Evolutionary conservation across 352 stramenopile species (phyloP).

Genomic region (Globisporangium canariense): DNA sequence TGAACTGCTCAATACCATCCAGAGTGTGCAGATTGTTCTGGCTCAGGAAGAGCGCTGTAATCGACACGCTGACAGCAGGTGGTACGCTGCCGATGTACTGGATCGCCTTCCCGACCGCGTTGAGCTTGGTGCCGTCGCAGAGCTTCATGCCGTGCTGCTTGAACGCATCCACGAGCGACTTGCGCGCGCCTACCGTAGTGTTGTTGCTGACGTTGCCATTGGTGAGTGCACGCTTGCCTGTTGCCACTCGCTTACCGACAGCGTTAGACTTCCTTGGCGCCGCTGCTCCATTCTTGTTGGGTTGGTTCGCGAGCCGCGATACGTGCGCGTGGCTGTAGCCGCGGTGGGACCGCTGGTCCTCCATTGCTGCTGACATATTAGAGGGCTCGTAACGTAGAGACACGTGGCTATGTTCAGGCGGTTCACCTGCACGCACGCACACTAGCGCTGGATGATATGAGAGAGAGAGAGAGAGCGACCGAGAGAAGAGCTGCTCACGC

Average conservation of each 20-base stretch:
- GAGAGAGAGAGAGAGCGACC: background rate
- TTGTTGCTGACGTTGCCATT: no score
- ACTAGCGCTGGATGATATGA: background rate
- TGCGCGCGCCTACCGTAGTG: slow-evolving; percentile 9
- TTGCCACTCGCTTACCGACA: background rate
- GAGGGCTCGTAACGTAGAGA: background rate
- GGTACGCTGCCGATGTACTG: slow-evolving; percentile 46
- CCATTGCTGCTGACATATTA: slow-evolving; percentile 1
- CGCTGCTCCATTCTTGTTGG: background rate
- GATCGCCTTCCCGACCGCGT: slow-evolving; percentile 60
- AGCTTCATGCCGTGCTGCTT: slow-evolving; percentile 67
- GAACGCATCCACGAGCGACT: slow-evolving; percentile 61
- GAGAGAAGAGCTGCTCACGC: background rate
- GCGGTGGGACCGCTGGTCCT: background rate
- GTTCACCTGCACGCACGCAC: background rate
- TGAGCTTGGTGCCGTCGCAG: slow-evolving; percentile 73
- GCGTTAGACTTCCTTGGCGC: background rate
- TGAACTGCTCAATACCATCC: slow-evolving; percentile 62
- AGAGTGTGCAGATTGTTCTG: slow-evolving; percentile 65
- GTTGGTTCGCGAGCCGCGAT: background rate
- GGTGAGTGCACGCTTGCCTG: background rate
- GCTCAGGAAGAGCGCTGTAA: slow-evolving; percentile 74
- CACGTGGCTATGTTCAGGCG: background rate
- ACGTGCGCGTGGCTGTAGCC: slow-evolving; percentile 13
- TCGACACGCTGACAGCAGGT: slow-evolving; percentile 33